These are phyloP conservation scores for Phylloporus scabripes DNA, from an alignment of 768 basidiomycete genomes.

Conservation along the genomic window DNA sequence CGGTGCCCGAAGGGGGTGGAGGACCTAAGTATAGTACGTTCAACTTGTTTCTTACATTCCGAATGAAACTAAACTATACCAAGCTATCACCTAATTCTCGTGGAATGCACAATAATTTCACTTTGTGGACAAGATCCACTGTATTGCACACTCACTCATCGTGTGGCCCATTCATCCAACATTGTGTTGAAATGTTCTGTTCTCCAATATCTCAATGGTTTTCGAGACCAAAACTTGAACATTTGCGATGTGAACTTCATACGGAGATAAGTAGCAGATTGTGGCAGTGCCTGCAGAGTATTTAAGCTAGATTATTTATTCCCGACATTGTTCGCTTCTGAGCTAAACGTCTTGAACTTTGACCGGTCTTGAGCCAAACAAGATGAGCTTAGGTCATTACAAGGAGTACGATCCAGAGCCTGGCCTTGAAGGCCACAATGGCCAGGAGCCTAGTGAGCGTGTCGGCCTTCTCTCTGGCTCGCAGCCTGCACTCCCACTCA, in stretches of 20 bases:
- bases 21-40: slow-evolving; percentile 88
- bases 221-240: too few relatives aligned
- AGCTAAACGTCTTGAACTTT: background rate
- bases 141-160: background rate
- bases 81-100: slow-evolving; percentile 18
- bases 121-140: background rate
- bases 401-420: slow-evolving; percentile 42
- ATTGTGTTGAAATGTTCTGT: background rate
- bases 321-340: background rate
- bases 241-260: too few relatives aligned
- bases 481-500: slow-evolving; percentile 10
- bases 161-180: background rate
- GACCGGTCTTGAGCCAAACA: background rate
- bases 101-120: background rate
- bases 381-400: slow-evolving; percentile 6
- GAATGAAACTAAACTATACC: background rate
- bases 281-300: background rate
- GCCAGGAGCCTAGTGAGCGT: slow-evolving; percentile 22
- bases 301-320: too few relatives aligned
- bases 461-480: slow-evolving; percentile 34
- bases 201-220: background rate
- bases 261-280: too few relatives aligned
- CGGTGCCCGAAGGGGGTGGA: slow-evolving; percentile 92
- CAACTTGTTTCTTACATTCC: background rate
- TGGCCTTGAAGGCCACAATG: slow-evolving; percentile 5